These are phyloP conservation scores for Monosporascus sp. DNA, from an alignment of 2,329 filamentous ascomycete genomes.

Conservation along the genomic window DNA sequence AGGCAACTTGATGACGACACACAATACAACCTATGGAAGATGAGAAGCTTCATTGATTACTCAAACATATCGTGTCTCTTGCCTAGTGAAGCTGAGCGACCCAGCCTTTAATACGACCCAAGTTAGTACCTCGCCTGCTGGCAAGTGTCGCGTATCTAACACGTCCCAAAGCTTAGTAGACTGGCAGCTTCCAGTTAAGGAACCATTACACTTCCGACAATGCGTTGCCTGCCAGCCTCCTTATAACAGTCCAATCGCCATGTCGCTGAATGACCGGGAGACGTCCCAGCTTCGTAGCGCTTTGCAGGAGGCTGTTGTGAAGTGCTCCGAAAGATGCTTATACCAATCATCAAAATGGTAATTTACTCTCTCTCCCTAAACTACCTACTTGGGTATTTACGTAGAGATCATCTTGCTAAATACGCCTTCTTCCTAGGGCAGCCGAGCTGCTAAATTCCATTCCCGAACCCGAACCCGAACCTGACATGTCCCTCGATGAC, in stretches of 20 bases:
- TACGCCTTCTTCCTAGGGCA: conserved; percentile 55
- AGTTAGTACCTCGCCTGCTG: too few species aligned
- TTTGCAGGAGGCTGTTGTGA: conserved; percentile 79
- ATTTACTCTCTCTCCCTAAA: neutral
- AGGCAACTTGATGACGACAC: conserved; percentile 1
- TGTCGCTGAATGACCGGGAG: conserved; percentile 53
- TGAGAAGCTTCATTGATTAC: too few species aligned
- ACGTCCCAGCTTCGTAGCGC: conserved; percentile 63
- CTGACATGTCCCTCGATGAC: conserved; percentile 25
- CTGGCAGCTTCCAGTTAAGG: too few species aligned
- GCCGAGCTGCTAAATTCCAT: conserved; percentile 89
- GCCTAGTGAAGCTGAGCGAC: too few species aligned
- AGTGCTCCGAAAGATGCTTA: conserved; percentile 89
- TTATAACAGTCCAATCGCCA: conserved; percentile 20
- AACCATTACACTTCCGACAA: neutral
- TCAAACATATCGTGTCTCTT: too few species aligned
- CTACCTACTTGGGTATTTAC: neutral
- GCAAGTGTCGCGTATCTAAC: too few species aligned
- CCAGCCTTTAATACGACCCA: too few species aligned
- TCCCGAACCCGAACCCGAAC: conserved; percentile 52
- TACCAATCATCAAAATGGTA: conserved; percentile 98
- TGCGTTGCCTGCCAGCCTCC: neutral
- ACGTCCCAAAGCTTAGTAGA: neutral
- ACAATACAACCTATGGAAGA: neutral
- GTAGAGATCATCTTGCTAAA: conserved; percentile 6